Evolutionary conservation across 2,329 filamentous ascomycete species (phyloP).

Genomic region (Microdochium bolleyi): DNA sequence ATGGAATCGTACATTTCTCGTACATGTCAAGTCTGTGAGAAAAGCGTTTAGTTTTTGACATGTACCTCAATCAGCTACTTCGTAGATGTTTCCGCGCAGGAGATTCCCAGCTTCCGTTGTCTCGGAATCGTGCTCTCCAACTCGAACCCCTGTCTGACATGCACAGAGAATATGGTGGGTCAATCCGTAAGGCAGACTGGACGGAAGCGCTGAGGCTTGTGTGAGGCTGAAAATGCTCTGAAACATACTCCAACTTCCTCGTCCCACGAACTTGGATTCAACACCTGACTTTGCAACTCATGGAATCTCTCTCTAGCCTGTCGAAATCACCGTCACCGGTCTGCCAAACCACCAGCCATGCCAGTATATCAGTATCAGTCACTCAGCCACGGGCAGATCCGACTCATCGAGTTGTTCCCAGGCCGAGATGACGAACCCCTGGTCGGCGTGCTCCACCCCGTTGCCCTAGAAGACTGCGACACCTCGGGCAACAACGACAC

Average conservation of each 20-base stretch:
- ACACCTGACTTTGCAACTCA: no score
- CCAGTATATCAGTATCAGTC: neutral
- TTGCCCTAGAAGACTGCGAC: neutral
- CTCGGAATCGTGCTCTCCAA: no score
- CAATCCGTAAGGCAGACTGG: neutral
- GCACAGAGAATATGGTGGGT: neutral
- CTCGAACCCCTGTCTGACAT: no score
- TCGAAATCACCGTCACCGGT: neutral
- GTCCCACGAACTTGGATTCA: no score
- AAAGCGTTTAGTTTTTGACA: no score
- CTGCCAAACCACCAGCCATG: neutral
- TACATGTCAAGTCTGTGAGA: no score
- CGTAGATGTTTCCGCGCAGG: no score
- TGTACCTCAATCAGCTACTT: no score
- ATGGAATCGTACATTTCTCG: no score
- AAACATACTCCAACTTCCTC: neutral
- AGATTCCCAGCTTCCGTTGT: no score
- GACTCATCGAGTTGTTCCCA: neutral
- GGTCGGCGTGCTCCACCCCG: neutral
- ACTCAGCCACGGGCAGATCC: neutral
- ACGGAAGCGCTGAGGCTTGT: no score
- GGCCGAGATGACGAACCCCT: neutral
- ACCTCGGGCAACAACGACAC: neutral
- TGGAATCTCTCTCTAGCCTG: no score
- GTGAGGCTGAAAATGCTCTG: neutral